Conservation (phyloP, 2,329 filamentous ascomycete species). For the Gnomoniopsis smithogilvyi region DNA sequence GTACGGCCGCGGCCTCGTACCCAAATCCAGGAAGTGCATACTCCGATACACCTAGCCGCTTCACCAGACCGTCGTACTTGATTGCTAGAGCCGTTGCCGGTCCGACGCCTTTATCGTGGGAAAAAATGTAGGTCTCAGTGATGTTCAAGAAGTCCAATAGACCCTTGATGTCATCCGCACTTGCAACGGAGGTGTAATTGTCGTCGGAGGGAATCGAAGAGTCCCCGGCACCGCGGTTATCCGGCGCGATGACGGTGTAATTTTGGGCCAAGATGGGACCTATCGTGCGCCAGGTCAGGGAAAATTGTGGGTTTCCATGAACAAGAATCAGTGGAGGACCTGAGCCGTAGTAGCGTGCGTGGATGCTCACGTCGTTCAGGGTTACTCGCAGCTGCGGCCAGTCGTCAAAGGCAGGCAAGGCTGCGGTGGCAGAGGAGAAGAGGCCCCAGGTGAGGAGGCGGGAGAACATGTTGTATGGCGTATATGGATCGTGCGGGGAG, state of each 20-base stretch:
- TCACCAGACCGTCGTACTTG: constrained; percentile 32
- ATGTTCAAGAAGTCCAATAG: constrained; percentile 41
- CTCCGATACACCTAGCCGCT: constrained; percentile 34
- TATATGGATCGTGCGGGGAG: not conserved
- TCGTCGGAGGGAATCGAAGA: constrained; percentile 34
- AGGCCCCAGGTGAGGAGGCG: not conserved
- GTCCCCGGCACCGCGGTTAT: constrained; percentile 39
- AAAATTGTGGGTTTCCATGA: constrained; percentile 39
- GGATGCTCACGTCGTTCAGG: constrained; percentile 37
- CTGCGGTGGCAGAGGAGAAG: not conserved
- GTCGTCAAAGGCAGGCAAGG: constrained; percentile 25
- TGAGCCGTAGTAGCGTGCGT: constrained; percentile 37
- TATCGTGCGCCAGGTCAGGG: constrained; percentile 36
- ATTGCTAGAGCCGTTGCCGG: constrained; percentile 37
- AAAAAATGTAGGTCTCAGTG: constrained; percentile 38
- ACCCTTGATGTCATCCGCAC: constrained; percentile 35
- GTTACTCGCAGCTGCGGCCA: constrained; percentile 35
- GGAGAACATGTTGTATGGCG: not conserved
- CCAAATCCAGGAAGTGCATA: constrained; percentile 39
- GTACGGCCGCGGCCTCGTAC: constrained; percentile 30
- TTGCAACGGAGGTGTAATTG: constrained; percentile 38
- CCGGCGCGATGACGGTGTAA: constrained; percentile 41
- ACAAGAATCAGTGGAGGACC: constrained; percentile 38
- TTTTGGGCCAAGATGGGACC: constrained; percentile 38
- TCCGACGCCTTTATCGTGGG: constrained; percentile 44